phyloP scores from a whole-genome alignment of 108 stramenopile genomes.

The Skeletonema potamos region DNA sequence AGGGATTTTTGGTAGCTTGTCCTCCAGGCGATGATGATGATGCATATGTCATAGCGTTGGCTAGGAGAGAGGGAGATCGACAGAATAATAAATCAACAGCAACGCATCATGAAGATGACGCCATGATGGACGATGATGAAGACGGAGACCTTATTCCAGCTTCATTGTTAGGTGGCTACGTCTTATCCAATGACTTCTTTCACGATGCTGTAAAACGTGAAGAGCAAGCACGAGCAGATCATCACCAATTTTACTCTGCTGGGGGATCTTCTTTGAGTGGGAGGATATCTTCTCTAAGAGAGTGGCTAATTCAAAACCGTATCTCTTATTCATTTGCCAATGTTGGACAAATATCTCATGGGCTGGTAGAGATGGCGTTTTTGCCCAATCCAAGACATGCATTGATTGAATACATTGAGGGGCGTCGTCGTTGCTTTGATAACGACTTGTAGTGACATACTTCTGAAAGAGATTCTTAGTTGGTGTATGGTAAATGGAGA shows the following conservation, averaged over 20 bases:
- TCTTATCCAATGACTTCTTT: conserved; percentile 81
- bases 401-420: conserved; percentile 64
- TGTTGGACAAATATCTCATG: conserved; percentile 63
- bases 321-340: conserved; percentile 83
- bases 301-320: conserved; percentile 49
- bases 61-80: conserved; percentile 63
- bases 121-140: conserved; percentile 38
- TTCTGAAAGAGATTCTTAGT: too few species aligned
- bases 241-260: not conserved
- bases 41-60: conserved; percentile 77
- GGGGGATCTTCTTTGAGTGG: conserved; percentile 11
- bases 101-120: conserved; percentile 23
- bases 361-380: conserved; percentile 67
- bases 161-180: conserved; percentile 51
- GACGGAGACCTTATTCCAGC: not conserved
- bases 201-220: conserved; percentile 78
- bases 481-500: too few species aligned
- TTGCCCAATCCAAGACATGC: conserved; percentile 81
- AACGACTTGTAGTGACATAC: not conserved
- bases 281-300: conserved; percentile 4
- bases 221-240: conserved; percentile 22
- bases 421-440: not conserved
- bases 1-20: conserved; percentile 63
- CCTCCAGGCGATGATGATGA: conserved; percentile 87
- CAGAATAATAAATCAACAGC: conserved; percentile 11